Evolutionary conservation across 441 rosid genomes (phyloP), one percentile per base, ranked within the genome.

Genomic region (Populus hybrid): DNA sequence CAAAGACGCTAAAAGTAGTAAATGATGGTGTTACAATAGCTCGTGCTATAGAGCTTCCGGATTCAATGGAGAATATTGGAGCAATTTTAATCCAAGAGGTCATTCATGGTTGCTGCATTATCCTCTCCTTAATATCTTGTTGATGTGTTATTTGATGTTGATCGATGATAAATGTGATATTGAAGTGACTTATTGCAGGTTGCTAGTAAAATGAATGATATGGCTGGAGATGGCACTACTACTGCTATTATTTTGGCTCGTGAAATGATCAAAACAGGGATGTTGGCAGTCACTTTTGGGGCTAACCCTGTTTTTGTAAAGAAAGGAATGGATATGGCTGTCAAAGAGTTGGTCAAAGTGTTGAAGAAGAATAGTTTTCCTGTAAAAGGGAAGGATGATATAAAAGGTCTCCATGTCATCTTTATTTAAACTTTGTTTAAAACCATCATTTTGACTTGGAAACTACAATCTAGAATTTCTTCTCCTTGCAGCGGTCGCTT

Each of bases 11-110:
- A 46, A 91, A 89, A 78, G 91, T 90, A 28, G 86, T 95, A 35
- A 93, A 95, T 78, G 98, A 92, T 73, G 99, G 99, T 69, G 93
- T 95, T 66, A 92, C 97, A 35, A 92, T 93, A 76, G 97, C 97
- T 75, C 87, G 80, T 82, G 86, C 97, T 2, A 93, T 95, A 63
- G 94, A 89, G 77, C 95, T 93, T 35, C 30, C 91, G 4, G 98
- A 91, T 85, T 64, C 97, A 34, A 87, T 86, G 40, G 99, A 95
- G 88, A 94, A 95, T 74, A 88, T 87, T 64, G 97, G 99, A 73
- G 97, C 92, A 46, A 86, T 82, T 77, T 81, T 95, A 75, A 89
- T 91, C 84, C 91, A 90, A 92, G 98, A 92, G 99, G 97, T 92
- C 84, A 82, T 89, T 81, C 91, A 84, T 85, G 88, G 89, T 61